Evolutionary conservation across 2,329 filamentous ascomycete species (phyloP), one percentile per base, ranked within the genome.

Genomic region (Acarospora socialis): DNA sequence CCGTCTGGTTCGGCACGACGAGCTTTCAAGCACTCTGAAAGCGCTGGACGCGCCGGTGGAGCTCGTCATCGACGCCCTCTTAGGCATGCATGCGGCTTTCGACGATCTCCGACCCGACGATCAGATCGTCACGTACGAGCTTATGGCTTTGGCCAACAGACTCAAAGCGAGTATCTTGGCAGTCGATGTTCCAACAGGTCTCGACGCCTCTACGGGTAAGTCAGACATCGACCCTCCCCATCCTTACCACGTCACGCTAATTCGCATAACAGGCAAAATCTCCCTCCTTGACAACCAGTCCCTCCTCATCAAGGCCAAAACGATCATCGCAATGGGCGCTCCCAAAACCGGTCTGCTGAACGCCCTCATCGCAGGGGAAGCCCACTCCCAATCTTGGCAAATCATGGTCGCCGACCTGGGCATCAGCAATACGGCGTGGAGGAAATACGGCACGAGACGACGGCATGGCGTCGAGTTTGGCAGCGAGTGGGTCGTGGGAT

Each of bases 71-170:
- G 90, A 98, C 51, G 86, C 84, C 2, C 62, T 95, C 8, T 70
- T 98, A 4, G 84, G 84, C 3, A 70, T 90, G 40, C 83, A 90
- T 26, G 73, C 84, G 35, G 77, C 81, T 2, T 94, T 94, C 47
- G 84, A 94, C 43, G 83, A 92, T 45, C 65, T 95, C 17, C 72
- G 82, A 21, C 79, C 77, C 2, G 77, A 79, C 10, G 81, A 92
- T 43, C 82, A 92, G 51, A 75, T 77, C 3, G 79, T 78, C 0
- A 81, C 83, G 0, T 86, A 92, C 48, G 80, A 92, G 49, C 71
- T 94, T 48, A 90, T 94, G 47, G 79, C 84, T 40, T 95, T 86
- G 84, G 79, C 83, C 3, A 95, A 94, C 50, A 77, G 84, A 41
- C 81, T 77, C 50, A 81, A 84, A 42, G 76, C 83, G 1, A 75